Evolutionary conservation across 495 filamentous ascomycete species (phyloP).

Genomic region (Hypoxylon perforatum): DNA sequence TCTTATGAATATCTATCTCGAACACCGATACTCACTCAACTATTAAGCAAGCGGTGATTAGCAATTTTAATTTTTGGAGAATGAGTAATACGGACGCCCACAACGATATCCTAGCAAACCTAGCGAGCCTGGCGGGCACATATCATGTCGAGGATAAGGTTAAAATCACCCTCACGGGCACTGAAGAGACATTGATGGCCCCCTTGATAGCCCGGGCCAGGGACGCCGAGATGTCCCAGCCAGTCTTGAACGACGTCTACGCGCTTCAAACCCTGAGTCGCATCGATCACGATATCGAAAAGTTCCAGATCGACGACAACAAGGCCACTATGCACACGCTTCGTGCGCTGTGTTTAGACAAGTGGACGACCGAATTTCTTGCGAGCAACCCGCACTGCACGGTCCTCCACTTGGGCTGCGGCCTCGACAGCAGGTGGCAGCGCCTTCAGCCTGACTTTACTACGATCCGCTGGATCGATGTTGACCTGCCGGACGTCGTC

Average conservation of each 20-base stretch:
- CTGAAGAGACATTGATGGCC: constrained; percentile 32
- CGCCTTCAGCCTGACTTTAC: constrained; percentile 33
- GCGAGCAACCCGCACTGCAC: constrained; percentile 29
- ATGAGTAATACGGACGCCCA: not conserved
- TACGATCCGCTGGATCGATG: constrained; percentile 39
- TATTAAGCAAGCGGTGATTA: too few relatives aligned
- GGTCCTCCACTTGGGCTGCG: constrained; percentile 44
- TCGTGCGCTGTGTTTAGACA: constrained; percentile 25
- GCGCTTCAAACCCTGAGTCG: constrained; percentile 26
- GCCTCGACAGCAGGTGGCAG: constrained; percentile 39
- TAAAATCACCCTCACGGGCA: constrained; percentile 28
- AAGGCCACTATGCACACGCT: constrained; percentile 17
- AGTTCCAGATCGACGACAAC: constrained; percentile 20
- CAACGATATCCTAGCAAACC: not conserved
- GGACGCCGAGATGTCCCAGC: constrained; percentile 21
- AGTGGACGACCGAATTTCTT: constrained; percentile 38
- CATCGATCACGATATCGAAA: constrained; percentile 32
- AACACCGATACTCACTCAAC: too few relatives aligned
- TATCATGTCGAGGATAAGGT: constrained; percentile 9
- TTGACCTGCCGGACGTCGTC: constrained; percentile 42
- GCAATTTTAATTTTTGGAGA: too few relatives aligned
- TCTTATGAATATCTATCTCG: too few relatives aligned
- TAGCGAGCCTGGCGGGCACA: not conserved
- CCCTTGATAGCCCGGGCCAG: constrained; percentile 26
- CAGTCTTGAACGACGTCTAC: constrained; percentile 34